These are phyloP conservation scores for Coemansia sp. DNA, from an alignment of 192 early-diverging fungal genomes.

Conservation along the genomic window DNA sequence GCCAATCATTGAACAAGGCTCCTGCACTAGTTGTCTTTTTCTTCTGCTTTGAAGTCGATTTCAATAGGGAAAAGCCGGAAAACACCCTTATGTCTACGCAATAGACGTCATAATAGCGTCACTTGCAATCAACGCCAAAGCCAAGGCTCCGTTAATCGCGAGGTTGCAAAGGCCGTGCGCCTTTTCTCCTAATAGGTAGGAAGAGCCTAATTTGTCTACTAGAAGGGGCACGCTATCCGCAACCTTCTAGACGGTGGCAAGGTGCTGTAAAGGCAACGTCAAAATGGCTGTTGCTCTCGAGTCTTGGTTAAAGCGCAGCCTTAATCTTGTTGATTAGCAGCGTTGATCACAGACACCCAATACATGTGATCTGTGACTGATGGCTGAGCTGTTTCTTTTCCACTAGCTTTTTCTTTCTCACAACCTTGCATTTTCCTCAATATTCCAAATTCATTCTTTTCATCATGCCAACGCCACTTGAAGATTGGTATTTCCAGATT, in stretches of 20 bases:
- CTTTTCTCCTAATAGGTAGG: background rate
- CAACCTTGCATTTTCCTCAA: background rate
- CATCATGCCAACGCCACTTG: constrained; percentile 59
- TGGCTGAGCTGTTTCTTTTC: background rate
- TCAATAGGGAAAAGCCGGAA: background rate
- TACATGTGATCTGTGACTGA: background rate
- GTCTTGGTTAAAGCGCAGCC: too few species aligned
- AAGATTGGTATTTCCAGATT: constrained; percentile 89
- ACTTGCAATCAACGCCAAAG: background rate
- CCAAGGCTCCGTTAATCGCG: background rate
- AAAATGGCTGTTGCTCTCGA: too few species aligned
- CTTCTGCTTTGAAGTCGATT: background rate
- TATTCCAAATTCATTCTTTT: background rate
- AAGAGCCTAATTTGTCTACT: background rate
- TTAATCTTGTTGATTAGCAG: too few species aligned
- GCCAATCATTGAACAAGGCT: too few species aligned
- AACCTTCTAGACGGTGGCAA: too few species aligned
- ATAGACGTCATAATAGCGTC: background rate
- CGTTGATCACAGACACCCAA: background rate
- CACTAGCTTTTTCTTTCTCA: background rate
- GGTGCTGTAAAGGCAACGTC: too few species aligned
- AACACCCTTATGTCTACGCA: background rate
- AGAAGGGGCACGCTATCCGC: background rate
- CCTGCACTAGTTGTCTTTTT: background rate
- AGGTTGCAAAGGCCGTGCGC: background rate